A percentile compares a stretch with the other conserved stretches of the same genome.
Conservation (phyloP, 345 rosid genomes). For the Gossypium raimondii region DNA sequence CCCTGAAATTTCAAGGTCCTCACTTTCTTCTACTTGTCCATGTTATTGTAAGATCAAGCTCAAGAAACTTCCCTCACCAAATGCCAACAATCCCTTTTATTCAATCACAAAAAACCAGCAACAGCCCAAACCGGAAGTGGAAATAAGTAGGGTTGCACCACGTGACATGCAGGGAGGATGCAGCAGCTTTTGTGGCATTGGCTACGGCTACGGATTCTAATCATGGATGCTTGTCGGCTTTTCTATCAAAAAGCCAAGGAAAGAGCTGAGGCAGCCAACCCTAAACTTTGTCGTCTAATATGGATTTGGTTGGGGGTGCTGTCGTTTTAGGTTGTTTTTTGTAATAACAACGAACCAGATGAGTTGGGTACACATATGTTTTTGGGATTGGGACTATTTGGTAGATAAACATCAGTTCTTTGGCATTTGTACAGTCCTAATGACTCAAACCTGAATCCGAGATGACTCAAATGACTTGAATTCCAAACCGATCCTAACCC, state of each 20-base stretch:
- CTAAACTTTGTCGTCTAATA: constrained; percentile 54
- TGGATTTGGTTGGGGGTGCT: constrained; percentile 17
- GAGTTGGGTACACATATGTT: constrained; percentile 18
- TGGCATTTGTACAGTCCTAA: constrained; percentile 3
- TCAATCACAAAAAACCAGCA: constrained; percentile 17
- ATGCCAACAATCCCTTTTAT: constrained; percentile 32
- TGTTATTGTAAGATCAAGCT: constrained; percentile 67
- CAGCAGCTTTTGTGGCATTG: constrained; percentile 83
- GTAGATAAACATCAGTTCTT: not conserved
- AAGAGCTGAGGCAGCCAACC: constrained; percentile 63
- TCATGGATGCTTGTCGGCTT: constrained; percentile 79
- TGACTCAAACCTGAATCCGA: too few species aligned
- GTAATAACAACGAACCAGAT: constrained; percentile 1
- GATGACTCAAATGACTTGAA: too few species aligned
- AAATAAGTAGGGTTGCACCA: constrained; percentile 74
- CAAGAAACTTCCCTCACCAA: constrained; percentile 42
- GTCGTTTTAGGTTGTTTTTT: constrained; percentile 35
- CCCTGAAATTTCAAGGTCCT: constrained; percentile 43
- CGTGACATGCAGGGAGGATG: constrained; percentile 97
- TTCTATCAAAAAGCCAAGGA: constrained; percentile 76
- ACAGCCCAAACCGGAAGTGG: constrained; percentile 58
- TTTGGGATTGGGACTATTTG: constrained; percentile 6
- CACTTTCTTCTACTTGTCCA: not conserved
- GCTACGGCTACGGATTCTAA: constrained; percentile 90
- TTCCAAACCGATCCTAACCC: too few species aligned